Evolutionary conservation across 306 rosid genomes (phyloP), one percentile per base, ranked within the genome.

Genomic region (Lathyrus oleraceus): DNA sequence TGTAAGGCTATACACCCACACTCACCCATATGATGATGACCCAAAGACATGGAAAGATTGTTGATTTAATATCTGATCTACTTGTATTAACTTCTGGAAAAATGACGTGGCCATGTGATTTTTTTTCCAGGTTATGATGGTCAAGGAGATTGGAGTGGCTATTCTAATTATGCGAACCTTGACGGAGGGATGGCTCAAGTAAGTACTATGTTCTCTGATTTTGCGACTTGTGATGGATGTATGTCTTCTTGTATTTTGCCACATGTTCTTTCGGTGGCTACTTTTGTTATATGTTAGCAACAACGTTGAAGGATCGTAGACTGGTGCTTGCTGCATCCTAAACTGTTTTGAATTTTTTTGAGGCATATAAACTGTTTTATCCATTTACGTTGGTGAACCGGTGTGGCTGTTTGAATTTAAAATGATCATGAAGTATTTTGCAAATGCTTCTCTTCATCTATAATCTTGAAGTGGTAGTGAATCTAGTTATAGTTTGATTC

Each of bases 141-240:
- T 32, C 85, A 78, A 59, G 70, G 67, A 16, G 81, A 78, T 42
- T 84, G 85, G 83, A 78, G 51, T 57, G 42, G n/a, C 40, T 81
- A 81, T 66, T 68, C 79, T 44, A 72, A 67, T 63, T 75, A 75
- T 65, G 16, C 72, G 78, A 81, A 75, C 44, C 67, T 66, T 68
- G 84, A 81, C 23, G 88, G 85, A 43, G 79, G 78, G 49, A 81
- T 84, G 75, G 10, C 84, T 69, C 82, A 75, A 38, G 88, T 84
- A 68, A 75, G 79, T 57, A 52, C 51, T 30, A 8, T 9, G 38
- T 75, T 21, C 13, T 40, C 52, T 74, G 35, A 15, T 78, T 52
- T 12, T 21, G 36, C 14, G 13, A n/a, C 53, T 13, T 65, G 66
- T 57, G 27, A 69, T 48, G 53, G 28, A 44, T 62, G 10, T 61